Evolutionary conservation across 352 stramenopile species (phyloP), one percentile per base, ranked within the genome.

Genomic region (Elongisporangium prolatum): DNA sequence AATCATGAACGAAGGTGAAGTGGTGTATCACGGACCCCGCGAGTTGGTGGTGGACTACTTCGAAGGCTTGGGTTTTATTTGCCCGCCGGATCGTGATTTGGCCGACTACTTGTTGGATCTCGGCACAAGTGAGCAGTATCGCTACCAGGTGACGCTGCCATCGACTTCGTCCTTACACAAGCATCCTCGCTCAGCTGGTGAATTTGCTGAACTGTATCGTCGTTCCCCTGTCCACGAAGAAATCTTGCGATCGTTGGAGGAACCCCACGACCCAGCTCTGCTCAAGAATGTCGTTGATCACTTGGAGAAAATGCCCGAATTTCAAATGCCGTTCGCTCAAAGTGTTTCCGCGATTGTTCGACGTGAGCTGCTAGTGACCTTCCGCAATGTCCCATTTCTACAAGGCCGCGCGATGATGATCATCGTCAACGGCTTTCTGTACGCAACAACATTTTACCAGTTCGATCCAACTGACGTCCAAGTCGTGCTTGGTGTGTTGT

Each of bases 401-500:
- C 60, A 63, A n/a, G 63, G 38, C 22, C 63, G 67, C 20, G 51
- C 50, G 11, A 54, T 74, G 50, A 72, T 70, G 59, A 57, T 69
- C 22, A 11, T 73, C 50, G 20, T 75, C 53, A 69, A 69, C 55
- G 70, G 62, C 38, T 47, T 68, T 16, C 24, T 77, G 17, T 74
- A 75, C 63, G 69, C 58, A 21, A 65, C 64, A n/a, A 65, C 60
- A 28, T 77, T 77, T 52, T 72, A 52, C 55, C 58, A 74, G 24
- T 37, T 75, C 3, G 61, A 64, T 7, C 51, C 60, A 21, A 62
- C 54, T 9, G 62, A 64, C 21, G 50, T 65, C 21, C 55, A 68
- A 53, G 44, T 69, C 17, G 54, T 87, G 11, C 63, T 91, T 25
- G 82, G 86, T n/a, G 25, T 25, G n/a, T 92, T n/a, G n/a, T n/a